phyloP scores from a whole-genome alignment of 768 basidiomycete species.

The Hericium coralloides region DNA sequence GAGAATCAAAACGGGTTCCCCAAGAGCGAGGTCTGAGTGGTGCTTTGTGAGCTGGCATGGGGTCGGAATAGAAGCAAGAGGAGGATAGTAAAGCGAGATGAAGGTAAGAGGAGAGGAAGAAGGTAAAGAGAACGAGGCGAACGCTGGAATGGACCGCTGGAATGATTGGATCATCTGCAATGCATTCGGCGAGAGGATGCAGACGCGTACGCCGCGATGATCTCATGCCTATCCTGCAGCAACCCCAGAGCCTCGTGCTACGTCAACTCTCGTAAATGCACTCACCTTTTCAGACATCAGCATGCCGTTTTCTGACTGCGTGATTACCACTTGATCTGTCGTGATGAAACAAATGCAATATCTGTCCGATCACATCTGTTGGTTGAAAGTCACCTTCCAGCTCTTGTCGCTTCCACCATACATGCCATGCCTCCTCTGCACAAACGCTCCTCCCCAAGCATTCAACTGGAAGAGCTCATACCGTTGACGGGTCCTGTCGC shows the following conservation, averaged over 20 bases:
- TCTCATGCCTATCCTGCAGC: no score
- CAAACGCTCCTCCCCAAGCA: no score
- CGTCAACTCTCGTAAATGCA: background rate
- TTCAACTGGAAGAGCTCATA: no score
- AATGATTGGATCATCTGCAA: background rate
- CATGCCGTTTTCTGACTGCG: background rate
- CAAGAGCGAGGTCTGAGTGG: conserved; percentile 39
- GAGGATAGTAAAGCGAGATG: background rate
- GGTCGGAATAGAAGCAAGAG: background rate
- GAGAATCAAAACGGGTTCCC: conserved; percentile 67
- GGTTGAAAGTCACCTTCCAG: no score
- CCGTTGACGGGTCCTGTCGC: no score
- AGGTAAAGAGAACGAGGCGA: background rate
- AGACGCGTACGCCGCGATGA: background rate
- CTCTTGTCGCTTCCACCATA: no score
- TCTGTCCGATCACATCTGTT: no score
- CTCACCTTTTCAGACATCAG: background rate
- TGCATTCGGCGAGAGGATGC: background rate
- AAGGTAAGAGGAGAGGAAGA: background rate
- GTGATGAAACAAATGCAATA: no score
- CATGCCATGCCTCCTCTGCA: no score
- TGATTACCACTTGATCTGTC: no score
- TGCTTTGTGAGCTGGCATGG: conserved; percentile 35
- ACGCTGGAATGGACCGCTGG: background rate
- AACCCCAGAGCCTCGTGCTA: no score